Conservation (phyloP, 2,329 filamentous ascomycete species). For the Monosporascus cannonballus region DNA sequence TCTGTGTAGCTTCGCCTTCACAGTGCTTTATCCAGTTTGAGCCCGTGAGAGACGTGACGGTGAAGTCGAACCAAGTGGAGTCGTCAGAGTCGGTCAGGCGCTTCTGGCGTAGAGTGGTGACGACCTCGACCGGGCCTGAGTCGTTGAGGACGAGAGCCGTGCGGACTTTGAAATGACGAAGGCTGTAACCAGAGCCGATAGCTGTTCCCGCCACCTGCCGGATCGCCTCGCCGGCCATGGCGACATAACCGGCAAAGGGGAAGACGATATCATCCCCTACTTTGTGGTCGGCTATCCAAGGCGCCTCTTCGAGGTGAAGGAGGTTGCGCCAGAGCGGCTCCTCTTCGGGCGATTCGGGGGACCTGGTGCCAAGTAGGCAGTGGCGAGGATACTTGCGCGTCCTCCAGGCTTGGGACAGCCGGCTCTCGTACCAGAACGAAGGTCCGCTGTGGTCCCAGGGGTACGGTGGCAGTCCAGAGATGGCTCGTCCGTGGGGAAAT, state of each 20-base stretch:
- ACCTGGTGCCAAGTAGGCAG: not conserved
- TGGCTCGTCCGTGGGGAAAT: conserved; percentile 9
- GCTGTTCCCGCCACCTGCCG: not conserved
- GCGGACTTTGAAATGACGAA: conserved; percentile 24
- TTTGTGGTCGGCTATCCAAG: conserved; percentile 36
- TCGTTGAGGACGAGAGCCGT: conserved; percentile 27
- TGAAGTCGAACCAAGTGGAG: conserved; percentile 26
- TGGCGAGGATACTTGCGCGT: not conserved
- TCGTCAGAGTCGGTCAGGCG: conserved; percentile 18
- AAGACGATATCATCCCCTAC: conserved; percentile 36
- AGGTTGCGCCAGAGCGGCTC: conserved; percentile 8
- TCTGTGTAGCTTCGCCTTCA: conserved; percentile 16
- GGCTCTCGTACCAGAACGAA: conserved; percentile 5
- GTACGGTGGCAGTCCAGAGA: conserved; percentile 12
- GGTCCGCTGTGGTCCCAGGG: conserved; percentile 14
- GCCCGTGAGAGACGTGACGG: conserved; percentile 22
- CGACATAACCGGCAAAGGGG: conserved; percentile 26
- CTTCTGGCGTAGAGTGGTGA: conserved; percentile 23
- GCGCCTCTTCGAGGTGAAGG: conserved; percentile 8
- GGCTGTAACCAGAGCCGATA: conserved; percentile 13
- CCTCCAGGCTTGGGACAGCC: not conserved
- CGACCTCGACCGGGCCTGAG: conserved; percentile 22
- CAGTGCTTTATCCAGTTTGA: conserved; percentile 24
- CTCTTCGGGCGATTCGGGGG: not conserved
- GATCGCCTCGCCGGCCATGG: conserved; percentile 14